phyloP scores from a whole-genome alignment of 345 rosid genomes.

The Schrenkiella parvula region DNA sequence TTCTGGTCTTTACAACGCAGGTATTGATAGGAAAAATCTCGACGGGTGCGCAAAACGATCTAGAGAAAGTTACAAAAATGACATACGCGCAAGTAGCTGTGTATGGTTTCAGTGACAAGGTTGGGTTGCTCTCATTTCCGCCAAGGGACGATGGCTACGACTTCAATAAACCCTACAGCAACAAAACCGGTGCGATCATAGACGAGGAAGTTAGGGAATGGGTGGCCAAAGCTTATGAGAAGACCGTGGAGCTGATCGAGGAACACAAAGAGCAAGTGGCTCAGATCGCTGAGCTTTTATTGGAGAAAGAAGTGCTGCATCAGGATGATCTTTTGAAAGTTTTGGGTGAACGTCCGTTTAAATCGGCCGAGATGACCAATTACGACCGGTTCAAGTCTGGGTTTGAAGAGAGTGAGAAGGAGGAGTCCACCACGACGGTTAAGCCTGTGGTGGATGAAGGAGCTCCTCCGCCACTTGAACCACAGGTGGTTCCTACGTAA shows the following conservation, averaged over 20 bases:
- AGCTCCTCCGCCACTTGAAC: conserved; percentile 53
- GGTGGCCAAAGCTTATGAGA: conserved; percentile 72
- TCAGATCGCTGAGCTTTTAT: conserved; percentile 73
- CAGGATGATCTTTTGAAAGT: conserved; percentile 66
- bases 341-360: conserved; percentile 86
- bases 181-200: conserved; percentile 78
- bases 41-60: conserved; percentile 92
- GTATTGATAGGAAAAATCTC: conserved; percentile 86
- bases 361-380: conserved; percentile 55
- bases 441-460: conserved; percentile 47
- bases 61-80: conserved; percentile 96
- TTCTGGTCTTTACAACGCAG: conserved; percentile 32
- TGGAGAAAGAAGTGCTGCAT: conserved; percentile 86
- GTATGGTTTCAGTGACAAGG: conserved; percentile 93
- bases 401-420: conserved; percentile 42
- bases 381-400: conserved; percentile 78
- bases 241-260: conserved; percentile 54
- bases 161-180: conserved; percentile 88
- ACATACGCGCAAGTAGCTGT: conserved; percentile 95
- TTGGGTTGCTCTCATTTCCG: conserved; percentile 93
- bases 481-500: conserved; percentile 63
- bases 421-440: conserved; percentile 14
- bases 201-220: conserved; percentile 85
- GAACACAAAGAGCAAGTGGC: conserved; percentile 81
- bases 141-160: conserved; percentile 67